Conservation (phyloP, 2,329 filamentous ascomycete genomes). For the Pyricularia grisea region DNA sequence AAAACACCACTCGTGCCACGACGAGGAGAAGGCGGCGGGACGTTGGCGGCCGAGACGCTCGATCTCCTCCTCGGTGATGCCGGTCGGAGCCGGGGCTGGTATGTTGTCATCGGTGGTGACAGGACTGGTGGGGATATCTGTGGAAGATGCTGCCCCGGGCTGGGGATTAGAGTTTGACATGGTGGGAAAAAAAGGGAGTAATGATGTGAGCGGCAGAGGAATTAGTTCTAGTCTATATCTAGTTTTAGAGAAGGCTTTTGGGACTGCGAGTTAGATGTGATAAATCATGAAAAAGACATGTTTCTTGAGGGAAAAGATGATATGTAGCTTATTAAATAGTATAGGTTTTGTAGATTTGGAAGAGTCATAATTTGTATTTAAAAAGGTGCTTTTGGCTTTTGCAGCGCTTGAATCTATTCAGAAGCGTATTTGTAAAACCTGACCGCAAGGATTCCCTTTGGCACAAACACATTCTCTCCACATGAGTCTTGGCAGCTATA, state of each 20-base stretch:
- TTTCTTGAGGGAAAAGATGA: not conserved
- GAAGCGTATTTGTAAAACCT: not conserved
- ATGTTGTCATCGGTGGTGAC: not conserved
- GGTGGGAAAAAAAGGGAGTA: not conserved
- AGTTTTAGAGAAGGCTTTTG: not conserved
- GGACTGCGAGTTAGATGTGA: no score
- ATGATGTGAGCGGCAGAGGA: not conserved
- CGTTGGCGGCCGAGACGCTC: conserved; percentile 54
- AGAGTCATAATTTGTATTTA: not conserved
- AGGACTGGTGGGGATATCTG: not conserved
- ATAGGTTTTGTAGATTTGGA: not conserved
- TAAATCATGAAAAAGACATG: not conserved
- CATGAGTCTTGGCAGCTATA: not conserved
- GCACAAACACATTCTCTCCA: not conserved
- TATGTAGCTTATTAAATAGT: not conserved
- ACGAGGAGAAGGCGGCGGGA: conserved; percentile 42
- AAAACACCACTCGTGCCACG: conserved; percentile 51
- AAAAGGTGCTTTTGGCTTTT: not conserved
- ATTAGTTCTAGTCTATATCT: not conserved
- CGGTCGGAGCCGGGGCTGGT: not conserved
- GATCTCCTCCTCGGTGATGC: conserved; percentile 25
- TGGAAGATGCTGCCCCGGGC: not conserved
- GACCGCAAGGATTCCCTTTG: not conserved
- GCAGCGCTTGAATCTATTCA: not conserved
- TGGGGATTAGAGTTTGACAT: not conserved